Evolutionary conservation across 2,329 filamentous ascomycete genomes (phyloP).

Genomic region (Penicillium sp.): DNA sequence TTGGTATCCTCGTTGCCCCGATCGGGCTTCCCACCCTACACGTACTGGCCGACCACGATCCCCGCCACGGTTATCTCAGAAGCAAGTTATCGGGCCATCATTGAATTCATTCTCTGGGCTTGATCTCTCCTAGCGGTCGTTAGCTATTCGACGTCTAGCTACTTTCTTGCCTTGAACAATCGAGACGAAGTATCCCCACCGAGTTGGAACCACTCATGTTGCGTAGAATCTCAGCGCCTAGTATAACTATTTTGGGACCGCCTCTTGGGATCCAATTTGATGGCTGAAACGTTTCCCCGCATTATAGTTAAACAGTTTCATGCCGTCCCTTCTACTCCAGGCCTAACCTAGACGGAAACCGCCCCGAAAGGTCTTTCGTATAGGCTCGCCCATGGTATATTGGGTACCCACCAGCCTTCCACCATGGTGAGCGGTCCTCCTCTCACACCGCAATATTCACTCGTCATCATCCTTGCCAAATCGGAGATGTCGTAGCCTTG

Average conservation of each 20-base stretch:
- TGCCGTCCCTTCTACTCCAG: too few species aligned
- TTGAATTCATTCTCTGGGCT: conserved; percentile 13
- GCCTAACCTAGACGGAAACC: conserved; percentile 6
- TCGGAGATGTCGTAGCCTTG: conserved; percentile 32
- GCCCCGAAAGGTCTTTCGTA: conserved; percentile 1
- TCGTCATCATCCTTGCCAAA: conserved; percentile 34
- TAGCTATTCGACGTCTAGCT: conserved; percentile 11
- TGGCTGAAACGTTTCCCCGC: too few species aligned
- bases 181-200: conserved; percentile 3
- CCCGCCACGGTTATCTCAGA: conserved; percentile 2
- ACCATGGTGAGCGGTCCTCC: conserved; percentile 26
- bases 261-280: too few species aligned
- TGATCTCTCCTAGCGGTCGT: conserved; percentile 14
- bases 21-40: neutral
- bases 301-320: too few species aligned
- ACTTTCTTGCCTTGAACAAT: conserved; percentile 13
- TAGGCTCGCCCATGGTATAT: conserved; percentile 21
- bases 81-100: conserved; percentile 10
- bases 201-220: neutral
- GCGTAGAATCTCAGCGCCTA: neutral
- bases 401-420: conserved; percentile 32
- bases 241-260: too few species aligned
- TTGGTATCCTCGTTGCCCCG: too few species aligned
- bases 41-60: conserved; percentile 2
- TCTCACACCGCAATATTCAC: conserved; percentile 21